A percentile compares a stretch with the other conserved stretches of the same genome.
Conservation (phyloP, 1,284 basidiomycete genomes). For the Ustilago nuda region DNA sequence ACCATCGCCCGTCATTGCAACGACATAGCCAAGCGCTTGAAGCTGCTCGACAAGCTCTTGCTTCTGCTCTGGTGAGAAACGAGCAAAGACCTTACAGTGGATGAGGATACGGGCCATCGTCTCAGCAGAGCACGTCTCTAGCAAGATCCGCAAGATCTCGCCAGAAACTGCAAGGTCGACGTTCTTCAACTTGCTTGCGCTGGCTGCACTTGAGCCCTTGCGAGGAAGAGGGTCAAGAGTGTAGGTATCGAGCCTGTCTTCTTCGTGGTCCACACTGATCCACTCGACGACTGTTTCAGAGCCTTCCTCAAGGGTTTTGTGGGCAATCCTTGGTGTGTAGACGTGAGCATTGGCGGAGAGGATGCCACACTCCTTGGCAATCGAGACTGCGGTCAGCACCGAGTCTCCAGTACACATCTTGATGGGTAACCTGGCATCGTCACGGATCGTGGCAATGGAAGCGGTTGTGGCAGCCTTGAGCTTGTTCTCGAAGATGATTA, state of each 20-base stretch:
- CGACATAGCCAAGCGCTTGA: constrained; percentile 42
- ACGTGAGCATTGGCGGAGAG: constrained; percentile 28
- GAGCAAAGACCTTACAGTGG: constrained; percentile 47
- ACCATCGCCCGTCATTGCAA: constrained; percentile 51
- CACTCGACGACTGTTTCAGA: constrained; percentile 32
- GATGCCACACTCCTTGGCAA: constrained; percentile 50
- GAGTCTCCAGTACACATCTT: constrained; percentile 61
- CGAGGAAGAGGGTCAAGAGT: constrained; percentile 32
- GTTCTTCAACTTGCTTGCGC: constrained; percentile 18
- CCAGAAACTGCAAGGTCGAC: constrained; percentile 53
- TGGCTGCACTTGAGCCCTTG: background rate
- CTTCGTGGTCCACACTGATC: constrained; percentile 39
- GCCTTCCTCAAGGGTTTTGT: background rate
- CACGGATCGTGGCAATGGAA: constrained; percentile 34
- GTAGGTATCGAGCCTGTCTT: constrained; percentile 40
- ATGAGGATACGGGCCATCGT: constrained; percentile 48
- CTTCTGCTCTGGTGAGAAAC: constrained; percentile 57
- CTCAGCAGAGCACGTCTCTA: constrained; percentile 38
- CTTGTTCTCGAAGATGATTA: constrained; percentile 99
- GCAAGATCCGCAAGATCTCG: constrained; percentile 33
- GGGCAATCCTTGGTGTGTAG: constrained; percentile 30
- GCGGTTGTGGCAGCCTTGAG: constrained; percentile 92
- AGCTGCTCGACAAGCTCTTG: constrained; percentile 53
- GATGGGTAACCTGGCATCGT: constrained; percentile 44
- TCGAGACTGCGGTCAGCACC: constrained; percentile 49